Evolutionary conservation across 2,329 filamentous ascomycete genomes (phyloP), one percentile per base, ranked within the genome.

Genomic region (Ascochyta lentis): DNA sequence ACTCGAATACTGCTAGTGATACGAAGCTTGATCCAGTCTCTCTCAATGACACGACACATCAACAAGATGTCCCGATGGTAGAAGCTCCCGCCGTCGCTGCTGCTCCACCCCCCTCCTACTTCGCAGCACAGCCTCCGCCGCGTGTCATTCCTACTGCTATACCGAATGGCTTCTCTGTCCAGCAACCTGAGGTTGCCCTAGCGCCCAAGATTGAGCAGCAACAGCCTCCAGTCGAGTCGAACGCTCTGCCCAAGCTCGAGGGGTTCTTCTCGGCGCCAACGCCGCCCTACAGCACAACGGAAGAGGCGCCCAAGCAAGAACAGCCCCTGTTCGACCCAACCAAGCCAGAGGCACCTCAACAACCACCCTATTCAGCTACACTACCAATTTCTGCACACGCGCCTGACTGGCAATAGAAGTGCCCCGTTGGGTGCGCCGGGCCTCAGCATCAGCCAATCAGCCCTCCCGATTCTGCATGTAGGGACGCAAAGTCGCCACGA

Each of bases 191-290:
- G 10, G n/a, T 42, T 1, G 10, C 35, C 6, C 8, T 47, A 6
- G 49, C 42, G 13, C 44, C 62, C 15, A 46, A 26, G n/a, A 35
- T 49, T 1, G 40, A 54, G 24, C 29, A 55, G 1, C 51, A 58
- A 29, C 57, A 56, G 1, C 47, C 41, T 7, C n/a, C 19, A 7
- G n/a, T 16, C n/a, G 53, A 63, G 7, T 24, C 56, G 23, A 42
- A 50, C 3, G 41, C 42, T 3, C 46, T 56, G 0, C 58, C 63
- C 3, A 68, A 62, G 23, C 42, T 56, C 1, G 58, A 62, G 0
- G 59, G 57, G 0, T 54, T 65, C 45, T 60, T 67, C 45, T 54
- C 59, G 8, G 66, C 65, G 1, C 69, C 68, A 3, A 68, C 63
- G 1, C 63, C 66, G 3, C 59, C 67, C 1, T 68, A 70, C 49